phyloP scores from a whole-genome alignment of 2,329 filamentous ascomycete species.

The Diplodia seriata region DNA sequence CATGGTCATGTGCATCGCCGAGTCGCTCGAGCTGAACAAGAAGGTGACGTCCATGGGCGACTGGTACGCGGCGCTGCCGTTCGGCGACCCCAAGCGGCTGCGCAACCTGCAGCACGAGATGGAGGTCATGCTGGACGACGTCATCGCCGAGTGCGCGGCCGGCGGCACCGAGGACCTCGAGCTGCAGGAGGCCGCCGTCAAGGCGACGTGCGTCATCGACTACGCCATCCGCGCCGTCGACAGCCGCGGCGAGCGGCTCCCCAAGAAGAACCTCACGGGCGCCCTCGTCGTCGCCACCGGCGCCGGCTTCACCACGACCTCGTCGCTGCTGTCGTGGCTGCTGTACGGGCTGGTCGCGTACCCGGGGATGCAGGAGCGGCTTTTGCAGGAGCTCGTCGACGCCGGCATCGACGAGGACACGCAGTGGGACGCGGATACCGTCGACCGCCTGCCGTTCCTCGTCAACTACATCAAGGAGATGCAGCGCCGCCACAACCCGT shows the following conservation, averaged over 20 bases:
- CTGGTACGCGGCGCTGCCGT: constrained; percentile 65
- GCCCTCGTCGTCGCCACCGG: constrained; percentile 60
- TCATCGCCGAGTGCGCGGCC: constrained; percentile 35
- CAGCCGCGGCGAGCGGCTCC: constrained; percentile 62
- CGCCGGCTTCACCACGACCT: constrained; percentile 68
- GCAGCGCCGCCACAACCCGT: constrained; percentile 66
- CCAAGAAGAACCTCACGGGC: constrained; percentile 51
- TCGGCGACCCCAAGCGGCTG: constrained; percentile 61
- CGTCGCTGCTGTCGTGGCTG: constrained; percentile 65
- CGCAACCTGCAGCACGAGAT: constrained; percentile 38
- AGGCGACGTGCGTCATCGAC: constrained; percentile 47
- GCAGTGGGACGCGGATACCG: constrained; percentile 47
- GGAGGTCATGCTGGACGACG: constrained; percentile 36
- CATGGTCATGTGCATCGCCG: constrained; percentile 60
- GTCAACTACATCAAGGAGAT: constrained; percentile 68
- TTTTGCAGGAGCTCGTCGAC: constrained; percentile 64
- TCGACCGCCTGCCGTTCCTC: constrained; percentile 56
- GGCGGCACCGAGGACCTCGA: constrained; percentile 43
- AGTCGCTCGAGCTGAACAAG: constrained; percentile 64
- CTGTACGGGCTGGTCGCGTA: constrained; percentile 63
- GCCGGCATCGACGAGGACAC: constrained; percentile 45
- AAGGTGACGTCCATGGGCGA: constrained; percentile 61
- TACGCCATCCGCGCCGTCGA: constrained; percentile 63
- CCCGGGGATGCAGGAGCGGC: constrained; percentile 61
- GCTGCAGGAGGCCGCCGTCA: constrained; percentile 48